phyloP scores from a whole-genome alignment of 306 rosid species.

The Cercis canadensis region DNA sequence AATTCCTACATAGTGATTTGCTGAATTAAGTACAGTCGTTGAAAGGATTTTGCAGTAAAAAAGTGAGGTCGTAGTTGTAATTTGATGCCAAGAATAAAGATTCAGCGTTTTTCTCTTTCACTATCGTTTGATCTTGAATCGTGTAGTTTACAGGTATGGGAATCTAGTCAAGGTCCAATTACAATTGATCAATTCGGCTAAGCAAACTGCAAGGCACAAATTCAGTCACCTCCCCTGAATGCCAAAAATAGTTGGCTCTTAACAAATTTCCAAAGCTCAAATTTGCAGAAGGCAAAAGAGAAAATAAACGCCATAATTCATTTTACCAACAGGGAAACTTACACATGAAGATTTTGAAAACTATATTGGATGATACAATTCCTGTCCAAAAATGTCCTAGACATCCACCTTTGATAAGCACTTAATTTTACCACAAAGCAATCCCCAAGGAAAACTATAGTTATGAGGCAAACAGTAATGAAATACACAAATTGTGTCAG shows the following conservation, averaged over 20 bases:
- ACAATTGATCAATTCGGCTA: not conserved
- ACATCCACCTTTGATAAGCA: not conserved
- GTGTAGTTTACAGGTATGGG: not conserved
- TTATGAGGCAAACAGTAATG: not conserved
- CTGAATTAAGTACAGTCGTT: not conserved
- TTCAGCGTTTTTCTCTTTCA: not conserved
- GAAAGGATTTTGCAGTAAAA: not conserved
- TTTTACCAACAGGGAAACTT: not conserved
- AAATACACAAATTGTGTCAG: conserved; percentile 21
- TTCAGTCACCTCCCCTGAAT: not conserved
- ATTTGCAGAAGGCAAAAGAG: not conserved
- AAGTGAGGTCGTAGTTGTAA: not conserved
- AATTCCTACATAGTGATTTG: not conserved
- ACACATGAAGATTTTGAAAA: not conserved
- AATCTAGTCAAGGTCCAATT: not conserved
- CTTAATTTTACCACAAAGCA: conserved; percentile 16
- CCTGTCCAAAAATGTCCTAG: not conserved
- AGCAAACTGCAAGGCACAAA: not conserved
- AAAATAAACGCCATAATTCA: conserved; percentile 12
- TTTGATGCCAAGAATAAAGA: not conserved
- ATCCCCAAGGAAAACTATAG: conserved; percentile 2
- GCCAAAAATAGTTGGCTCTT: not conserved
- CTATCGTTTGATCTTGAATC: not conserved
- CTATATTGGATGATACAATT: not conserved
- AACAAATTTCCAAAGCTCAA: conserved; percentile 4